Percentiles rank a stretch among this genome's conserved stretches.
These are phyloP conservation scores for Pichia sp. DNA, from an alignment of 1,139 yeast species.

Conservation along the genomic window DNA sequence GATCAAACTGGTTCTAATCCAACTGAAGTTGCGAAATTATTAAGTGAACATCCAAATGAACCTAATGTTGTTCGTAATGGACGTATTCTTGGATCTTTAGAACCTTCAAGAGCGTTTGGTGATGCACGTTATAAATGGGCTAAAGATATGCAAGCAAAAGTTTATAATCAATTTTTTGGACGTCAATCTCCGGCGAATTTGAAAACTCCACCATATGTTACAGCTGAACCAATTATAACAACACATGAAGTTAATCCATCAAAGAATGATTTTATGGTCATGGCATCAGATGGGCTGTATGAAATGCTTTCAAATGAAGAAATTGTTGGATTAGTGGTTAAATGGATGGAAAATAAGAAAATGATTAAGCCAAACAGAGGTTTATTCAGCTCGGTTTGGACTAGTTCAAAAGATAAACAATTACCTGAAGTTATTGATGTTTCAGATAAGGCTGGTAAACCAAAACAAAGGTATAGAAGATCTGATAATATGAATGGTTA, in stretches of 20 bases:
- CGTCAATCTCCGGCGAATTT: conserved; percentile 73
- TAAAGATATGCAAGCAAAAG: conserved; percentile 66
- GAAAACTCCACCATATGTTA: conserved; percentile 91
- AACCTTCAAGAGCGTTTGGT: conserved; percentile 96
- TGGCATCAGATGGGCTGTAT: conserved; percentile 93
- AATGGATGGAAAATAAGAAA: conserved; percentile 83
- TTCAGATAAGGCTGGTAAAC: conserved; percentile 48
- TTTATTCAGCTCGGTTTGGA: conserved; percentile 35
- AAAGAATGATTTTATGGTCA: conserved; percentile 77
- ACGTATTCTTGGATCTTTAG: conserved; percentile 87
- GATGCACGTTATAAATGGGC: conserved; percentile 89
- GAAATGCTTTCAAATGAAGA: conserved; percentile 91
- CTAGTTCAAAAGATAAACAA: conserved; percentile 40
- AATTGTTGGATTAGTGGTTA: conserved; percentile 84
- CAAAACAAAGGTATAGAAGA: conserved; percentile 54
- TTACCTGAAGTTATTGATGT: conserved; percentile 60
- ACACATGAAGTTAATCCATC: conserved; percentile 69
- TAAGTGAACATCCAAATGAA: conserved; percentile 88
- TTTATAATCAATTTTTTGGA: conserved; percentile 77
- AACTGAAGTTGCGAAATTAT: conserved; percentile 77
- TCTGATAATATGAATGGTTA: conserved; percentile 37
- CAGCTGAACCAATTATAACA: conserved; percentile 92
- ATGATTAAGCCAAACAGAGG: conserved; percentile 47
- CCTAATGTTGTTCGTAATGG: conserved; percentile 80
- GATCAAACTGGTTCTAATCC: conserved; percentile 95